A percentile compares a stretch with the other conserved stretches of the same genome.
Conservation (phyloP, 441 rosid genomes). For the Populus hybrid region DNA sequence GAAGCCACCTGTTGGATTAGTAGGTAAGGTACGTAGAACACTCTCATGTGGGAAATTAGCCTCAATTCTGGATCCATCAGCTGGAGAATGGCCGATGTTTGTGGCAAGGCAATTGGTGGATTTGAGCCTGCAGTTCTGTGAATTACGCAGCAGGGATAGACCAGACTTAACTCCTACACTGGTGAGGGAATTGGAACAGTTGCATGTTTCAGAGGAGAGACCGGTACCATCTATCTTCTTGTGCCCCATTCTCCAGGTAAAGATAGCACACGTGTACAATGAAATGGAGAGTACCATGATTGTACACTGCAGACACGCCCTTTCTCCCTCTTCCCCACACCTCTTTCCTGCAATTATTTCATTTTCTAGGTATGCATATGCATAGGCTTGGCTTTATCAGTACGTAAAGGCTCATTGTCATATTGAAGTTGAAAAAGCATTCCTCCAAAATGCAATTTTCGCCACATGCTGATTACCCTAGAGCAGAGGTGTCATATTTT, state of each 20-base stretch:
- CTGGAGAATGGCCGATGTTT: constrained; percentile 63
- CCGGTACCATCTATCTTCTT: constrained; percentile 61
- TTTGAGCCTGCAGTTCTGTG: constrained; percentile 64
- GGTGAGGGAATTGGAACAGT: constrained; percentile 61
- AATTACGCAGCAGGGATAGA: constrained; percentile 41
- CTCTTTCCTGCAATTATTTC: not conserved
- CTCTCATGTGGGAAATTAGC: constrained; percentile 39
- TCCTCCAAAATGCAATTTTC: not conserved
- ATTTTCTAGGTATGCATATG: not conserved
- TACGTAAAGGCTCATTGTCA: not conserved
- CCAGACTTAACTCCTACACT: constrained; percentile 57
- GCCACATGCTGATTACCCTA: not conserved
- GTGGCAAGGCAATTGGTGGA: constrained; percentile 47
- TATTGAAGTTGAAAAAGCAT: not conserved
- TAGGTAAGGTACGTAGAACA: constrained; percentile 48
- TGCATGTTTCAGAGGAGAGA: constrained; percentile 53
- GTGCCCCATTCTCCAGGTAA: constrained; percentile 71
- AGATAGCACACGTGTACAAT: not conserved
- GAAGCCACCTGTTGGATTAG: constrained; percentile 52
- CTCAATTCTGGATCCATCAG: constrained; percentile 55
- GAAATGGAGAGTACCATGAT: not conserved
- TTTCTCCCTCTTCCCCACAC: not conserved
- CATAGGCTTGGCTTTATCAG: not conserved
- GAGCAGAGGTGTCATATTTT: constrained; percentile 4
- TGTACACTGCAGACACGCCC: not conserved